These are phyloP conservation scores for Gleditsia sinensis DNA, from an alignment of 306 rosid species.

Conservation along the genomic window DNA sequence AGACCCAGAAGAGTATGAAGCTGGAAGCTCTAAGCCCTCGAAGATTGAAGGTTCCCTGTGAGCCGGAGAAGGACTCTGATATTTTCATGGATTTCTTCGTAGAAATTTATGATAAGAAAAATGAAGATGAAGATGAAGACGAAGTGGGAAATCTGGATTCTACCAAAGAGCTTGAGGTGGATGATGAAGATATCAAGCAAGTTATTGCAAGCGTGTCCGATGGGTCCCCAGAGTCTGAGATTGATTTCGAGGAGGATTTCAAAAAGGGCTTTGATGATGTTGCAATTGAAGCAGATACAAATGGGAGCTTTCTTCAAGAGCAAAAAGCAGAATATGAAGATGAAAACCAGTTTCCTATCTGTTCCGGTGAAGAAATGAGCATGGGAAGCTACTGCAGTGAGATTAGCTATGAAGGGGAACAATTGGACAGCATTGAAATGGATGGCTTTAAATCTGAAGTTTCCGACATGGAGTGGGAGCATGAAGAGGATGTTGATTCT, in stretches of 20 bases:
- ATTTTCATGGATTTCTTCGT: constrained; percentile 50
- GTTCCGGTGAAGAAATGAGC: constrained; percentile 45
- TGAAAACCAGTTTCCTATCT: constrained; percentile 27
- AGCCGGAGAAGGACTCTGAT: constrained; percentile 33
- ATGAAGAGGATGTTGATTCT: constrained; percentile 39
- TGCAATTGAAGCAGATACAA: constrained; percentile 28
- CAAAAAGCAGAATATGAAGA: constrained; percentile 24
- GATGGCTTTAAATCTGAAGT: constrained; percentile 43
- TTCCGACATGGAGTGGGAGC: constrained; percentile 58
- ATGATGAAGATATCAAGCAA: constrained; percentile 3
- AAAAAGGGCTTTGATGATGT: constrained; percentile 16
- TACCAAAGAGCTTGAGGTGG: constrained; percentile 31
- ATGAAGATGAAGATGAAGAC: constrained; percentile 28
- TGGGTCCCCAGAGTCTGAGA: constrained; percentile 36
- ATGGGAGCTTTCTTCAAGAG: constrained; percentile 25
- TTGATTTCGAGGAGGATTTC: constrained; percentile 41
- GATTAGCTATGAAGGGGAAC: constrained; percentile 34
- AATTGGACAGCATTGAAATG: too few species aligned
- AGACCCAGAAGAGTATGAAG: constrained; percentile 58
- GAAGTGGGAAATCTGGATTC: constrained; percentile 7
- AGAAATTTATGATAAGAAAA: constrained; percentile 56
- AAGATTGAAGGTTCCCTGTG: constrained; percentile 35
- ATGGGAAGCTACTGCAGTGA: constrained; percentile 46
- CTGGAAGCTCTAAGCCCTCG: constrained; percentile 50
- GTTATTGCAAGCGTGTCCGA: constrained; percentile 30